Evolutionary conservation across 768 basidiomycete species (phyloP).

Genomic region (Auriscalpium microsporum): DNA sequence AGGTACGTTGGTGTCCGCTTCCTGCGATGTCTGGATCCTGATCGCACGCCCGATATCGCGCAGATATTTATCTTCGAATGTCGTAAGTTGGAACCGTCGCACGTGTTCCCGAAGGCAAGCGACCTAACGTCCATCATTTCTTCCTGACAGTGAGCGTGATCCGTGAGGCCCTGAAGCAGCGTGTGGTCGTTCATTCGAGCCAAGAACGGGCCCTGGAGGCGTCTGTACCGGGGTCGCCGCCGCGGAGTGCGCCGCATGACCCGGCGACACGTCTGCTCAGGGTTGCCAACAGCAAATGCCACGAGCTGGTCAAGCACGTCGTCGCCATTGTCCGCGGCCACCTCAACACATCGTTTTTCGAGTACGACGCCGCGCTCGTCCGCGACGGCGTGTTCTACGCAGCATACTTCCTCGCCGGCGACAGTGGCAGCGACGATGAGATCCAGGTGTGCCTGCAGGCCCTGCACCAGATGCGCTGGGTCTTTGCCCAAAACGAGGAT

Average conservation of each 20-base stretch:
- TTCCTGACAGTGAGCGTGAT: conserved; percentile 63
- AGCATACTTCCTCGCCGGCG: conserved; percentile 61
- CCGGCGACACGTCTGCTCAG: conserved; percentile 30
- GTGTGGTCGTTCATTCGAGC: conserved; percentile 26
- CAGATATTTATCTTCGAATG: conserved; percentile 90
- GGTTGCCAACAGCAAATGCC: conserved; percentile 37
- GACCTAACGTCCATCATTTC: conserved; percentile 3
- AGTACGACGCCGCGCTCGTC: conserved; percentile 79
- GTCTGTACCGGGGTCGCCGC: conserved; percentile 13
- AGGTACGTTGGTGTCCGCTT: conserved; percentile 37
- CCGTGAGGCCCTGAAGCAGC: conserved; percentile 71
- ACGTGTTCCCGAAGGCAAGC: not conserved
- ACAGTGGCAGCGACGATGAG: conserved; percentile 44
- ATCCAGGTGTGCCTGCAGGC: conserved; percentile 57
- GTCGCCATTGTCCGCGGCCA: conserved; percentile 39
- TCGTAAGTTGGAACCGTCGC: conserved; percentile 37
- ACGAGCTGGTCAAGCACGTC: conserved; percentile 36
- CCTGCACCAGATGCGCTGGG: conserved; percentile 79
- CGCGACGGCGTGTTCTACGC: conserved; percentile 89
- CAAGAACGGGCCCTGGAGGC: conserved; percentile 7
- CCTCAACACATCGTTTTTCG: conserved; percentile 54
- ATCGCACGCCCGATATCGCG: conserved; percentile 11
- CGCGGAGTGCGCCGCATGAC: conserved; percentile 19
- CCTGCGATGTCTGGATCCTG: not conserved
- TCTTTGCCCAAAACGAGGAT: conserved; percentile 66